These are phyloP conservation scores for Drechslerella stenobrocha DNA, from an alignment of 2,329 filamentous ascomycete species.

Conservation along the genomic window DNA sequence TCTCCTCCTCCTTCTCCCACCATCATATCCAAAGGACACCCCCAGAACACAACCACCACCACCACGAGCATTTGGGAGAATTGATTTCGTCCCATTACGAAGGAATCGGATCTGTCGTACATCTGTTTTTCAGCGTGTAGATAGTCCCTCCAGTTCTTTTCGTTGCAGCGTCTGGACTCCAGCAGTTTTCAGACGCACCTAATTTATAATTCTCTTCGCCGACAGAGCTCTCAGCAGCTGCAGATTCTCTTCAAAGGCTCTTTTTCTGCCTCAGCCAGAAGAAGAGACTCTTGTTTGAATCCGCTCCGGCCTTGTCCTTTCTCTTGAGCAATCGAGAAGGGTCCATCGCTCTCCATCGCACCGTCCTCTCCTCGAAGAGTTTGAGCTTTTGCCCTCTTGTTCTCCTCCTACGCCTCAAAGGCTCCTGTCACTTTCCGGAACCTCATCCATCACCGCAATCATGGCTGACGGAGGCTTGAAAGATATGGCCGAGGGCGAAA, in stretches of 20 bases:
- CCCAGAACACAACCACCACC: constrained; percentile 8
- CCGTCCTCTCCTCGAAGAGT: constrained; percentile 5
- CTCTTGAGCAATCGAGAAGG: constrained; percentile 49
- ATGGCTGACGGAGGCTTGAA: constrained; percentile 29
- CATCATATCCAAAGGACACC: constrained; percentile 13
- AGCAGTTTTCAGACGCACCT: constrained; percentile 30
- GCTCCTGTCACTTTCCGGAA: constrained; percentile 29
- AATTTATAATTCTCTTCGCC: constrained; percentile 11
- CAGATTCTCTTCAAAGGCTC: constrained; percentile 39
- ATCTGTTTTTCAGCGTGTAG: constrained; percentile 24
- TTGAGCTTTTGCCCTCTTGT: neutral
- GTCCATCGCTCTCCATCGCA: constrained; percentile 29
- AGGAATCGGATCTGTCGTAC: constrained; percentile 37
- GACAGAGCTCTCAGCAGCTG: constrained; percentile 37
- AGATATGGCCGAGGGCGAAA: constrained; percentile 70
- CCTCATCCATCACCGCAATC: constrained; percentile 33
- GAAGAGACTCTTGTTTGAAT: constrained; percentile 43
- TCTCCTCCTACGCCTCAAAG: too few species aligned
- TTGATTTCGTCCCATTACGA: constrained; percentile 41
- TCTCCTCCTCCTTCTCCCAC: constrained; percentile 13
- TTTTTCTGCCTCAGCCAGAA: constrained; percentile 42
- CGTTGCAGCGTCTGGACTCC: constrained; percentile 39
- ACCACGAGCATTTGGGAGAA: constrained; percentile 28
- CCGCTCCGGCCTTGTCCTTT: constrained; percentile 47
- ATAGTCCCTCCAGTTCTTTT: constrained; percentile 42